phyloP scores from a whole-genome alignment of 2,329 filamentous ascomycete species.

The Talaromyces sp. region DNA sequence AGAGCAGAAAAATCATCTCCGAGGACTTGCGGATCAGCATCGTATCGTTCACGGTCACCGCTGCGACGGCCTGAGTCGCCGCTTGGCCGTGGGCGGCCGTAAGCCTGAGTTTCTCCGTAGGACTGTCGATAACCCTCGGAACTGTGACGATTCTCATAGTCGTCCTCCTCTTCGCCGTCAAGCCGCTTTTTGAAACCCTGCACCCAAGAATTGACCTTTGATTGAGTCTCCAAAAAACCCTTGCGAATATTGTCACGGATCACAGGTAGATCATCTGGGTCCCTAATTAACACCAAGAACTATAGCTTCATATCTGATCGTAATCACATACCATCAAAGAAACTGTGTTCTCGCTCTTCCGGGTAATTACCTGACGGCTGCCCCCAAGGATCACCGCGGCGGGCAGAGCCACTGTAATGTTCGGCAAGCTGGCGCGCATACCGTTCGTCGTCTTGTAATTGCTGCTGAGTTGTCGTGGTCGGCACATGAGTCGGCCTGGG shows the following conservation, averaged over 20 bases:
- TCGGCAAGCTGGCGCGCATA: slow-evolving; percentile 91
- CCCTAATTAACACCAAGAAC: background rate
- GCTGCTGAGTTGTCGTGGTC: slow-evolving; percentile 59
- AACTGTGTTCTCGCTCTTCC: slow-evolving; percentile 74
- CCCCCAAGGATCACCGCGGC: slow-evolving; percentile 20
- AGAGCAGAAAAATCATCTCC: slow-evolving; percentile 77
- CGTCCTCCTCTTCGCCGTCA: slow-evolving; percentile 75
- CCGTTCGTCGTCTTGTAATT: slow-evolving; percentile 83
- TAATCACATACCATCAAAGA: slow-evolving; percentile 62
- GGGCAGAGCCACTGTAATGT: slow-evolving; percentile 61
- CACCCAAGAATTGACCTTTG: slow-evolving; percentile 89
- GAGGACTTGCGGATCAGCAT: slow-evolving; percentile 86
- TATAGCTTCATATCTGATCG: background rate
- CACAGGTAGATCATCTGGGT: slow-evolving; percentile 76
- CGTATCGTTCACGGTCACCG: slow-evolving; percentile 85
- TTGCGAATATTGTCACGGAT: slow-evolving; percentile 91
- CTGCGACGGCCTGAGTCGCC: slow-evolving; percentile 64
- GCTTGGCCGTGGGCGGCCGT: slow-evolving; percentile 51
- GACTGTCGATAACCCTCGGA: slow-evolving; percentile 32
- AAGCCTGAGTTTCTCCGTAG: slow-evolving; percentile 24
- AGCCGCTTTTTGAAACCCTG: slow-evolving; percentile 86
- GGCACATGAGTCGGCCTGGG: slow-evolving; percentile 60
- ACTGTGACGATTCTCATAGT: slow-evolving; percentile 33
- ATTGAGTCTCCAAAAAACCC: slow-evolving; percentile 90
- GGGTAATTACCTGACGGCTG: slow-evolving; percentile 45